A percentile compares a stretch with the other conserved stretches of the same genome.
These are phyloP conservation scores for Sextonia rubra DNA, from an alignment of 164 flowering plant species.

Conservation along the genomic window DNA sequence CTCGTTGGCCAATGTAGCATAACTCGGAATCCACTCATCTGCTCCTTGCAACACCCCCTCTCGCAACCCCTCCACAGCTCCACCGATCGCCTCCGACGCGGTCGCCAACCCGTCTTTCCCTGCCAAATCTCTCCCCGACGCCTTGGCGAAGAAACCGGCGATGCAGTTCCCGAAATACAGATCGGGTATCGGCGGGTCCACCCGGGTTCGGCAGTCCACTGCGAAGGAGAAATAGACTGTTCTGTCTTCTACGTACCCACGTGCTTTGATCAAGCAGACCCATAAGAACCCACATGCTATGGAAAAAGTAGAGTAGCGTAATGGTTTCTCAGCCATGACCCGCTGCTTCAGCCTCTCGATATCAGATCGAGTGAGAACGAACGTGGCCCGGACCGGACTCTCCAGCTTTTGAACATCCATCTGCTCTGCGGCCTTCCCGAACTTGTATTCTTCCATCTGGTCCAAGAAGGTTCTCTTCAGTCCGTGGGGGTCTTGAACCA, in stretches of 20 bases:
- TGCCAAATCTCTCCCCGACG: conserved; percentile 6
- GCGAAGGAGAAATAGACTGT: conserved; percentile 8
- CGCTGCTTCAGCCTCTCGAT: conserved; percentile 20
- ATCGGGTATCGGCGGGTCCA: conserved; percentile 21
- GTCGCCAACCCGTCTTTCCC: conserved; percentile 21
- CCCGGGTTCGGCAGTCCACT: conserved; percentile 22
- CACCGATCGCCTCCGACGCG: conserved; percentile 23
- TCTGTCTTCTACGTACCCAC: neutral
- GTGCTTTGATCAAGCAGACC: conserved; percentile 24
- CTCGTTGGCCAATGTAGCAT: neutral
- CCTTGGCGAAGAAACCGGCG: neutral
- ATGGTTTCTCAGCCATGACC: neutral
- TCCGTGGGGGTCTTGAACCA: neutral
- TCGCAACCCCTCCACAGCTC: conserved; percentile 8
- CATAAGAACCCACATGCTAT: conserved; percentile 20
- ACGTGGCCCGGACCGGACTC: neutral
- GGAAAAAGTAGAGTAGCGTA: conserved; percentile 22
- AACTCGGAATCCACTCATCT: conserved; percentile 5
- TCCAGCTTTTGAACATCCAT: neutral
- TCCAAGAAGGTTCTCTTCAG: neutral
- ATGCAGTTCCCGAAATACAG: conserved; percentile 36
- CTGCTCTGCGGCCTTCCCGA: neutral
- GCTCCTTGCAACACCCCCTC: conserved; percentile 7
- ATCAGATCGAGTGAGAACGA: neutral
- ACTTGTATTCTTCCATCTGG: neutral